phyloP scores from a whole-genome alignment of 1,284 basidiomycete genomes.

The Sutorius eximius region DNA sequence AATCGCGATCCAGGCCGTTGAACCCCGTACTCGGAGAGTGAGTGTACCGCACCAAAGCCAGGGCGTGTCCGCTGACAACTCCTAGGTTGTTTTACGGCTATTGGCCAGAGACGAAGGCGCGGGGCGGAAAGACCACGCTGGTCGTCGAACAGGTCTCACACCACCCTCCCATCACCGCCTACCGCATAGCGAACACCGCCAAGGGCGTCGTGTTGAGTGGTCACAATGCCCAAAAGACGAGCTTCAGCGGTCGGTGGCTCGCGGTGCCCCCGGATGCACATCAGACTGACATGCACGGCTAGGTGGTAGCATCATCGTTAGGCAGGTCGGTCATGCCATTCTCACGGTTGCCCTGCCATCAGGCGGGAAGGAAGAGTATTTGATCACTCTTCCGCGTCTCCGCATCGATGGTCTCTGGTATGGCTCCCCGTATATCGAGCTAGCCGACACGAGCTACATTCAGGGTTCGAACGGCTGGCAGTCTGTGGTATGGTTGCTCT shows the following conservation, averaged over 20 bases:
- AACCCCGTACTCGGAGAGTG: slow-evolving; percentile 95
- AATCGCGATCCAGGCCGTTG: slow-evolving; percentile 61
- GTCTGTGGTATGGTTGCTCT: slow-evolving; percentile 47
- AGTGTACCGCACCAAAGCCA: slow-evolving; percentile 32
- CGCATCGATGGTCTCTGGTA: slow-evolving; percentile 65
- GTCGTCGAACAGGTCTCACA: slow-evolving; percentile 98
- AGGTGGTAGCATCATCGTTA: slow-evolving; percentile 80
- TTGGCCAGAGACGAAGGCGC: slow-evolving; percentile 83
- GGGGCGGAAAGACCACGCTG: slow-evolving; percentile 77
- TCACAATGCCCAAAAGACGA: slow-evolving; percentile 96
- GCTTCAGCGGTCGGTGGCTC: slow-evolving; percentile 68
- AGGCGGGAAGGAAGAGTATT: slow-evolving; percentile 69
- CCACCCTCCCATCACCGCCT: slow-evolving; percentile 88
- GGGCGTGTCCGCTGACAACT: background rate
- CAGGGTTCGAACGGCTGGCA: slow-evolving; percentile 75
- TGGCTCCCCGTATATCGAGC: slow-evolving; percentile 84
- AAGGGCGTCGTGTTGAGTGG: slow-evolving; percentile 84
- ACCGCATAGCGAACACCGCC: slow-evolving; percentile 79
- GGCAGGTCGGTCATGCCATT: slow-evolving; percentile 93
- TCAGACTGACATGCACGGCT: slow-evolving; percentile 7
- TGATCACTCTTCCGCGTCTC: slow-evolving; percentile 88
- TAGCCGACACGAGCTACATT: slow-evolving; percentile 84
- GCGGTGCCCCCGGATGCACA: background rate
- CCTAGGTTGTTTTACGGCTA: slow-evolving; percentile 83
- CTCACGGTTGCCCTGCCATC: slow-evolving; percentile 68